Conservation (phyloP, 225 moss, liverwort and hornwort species). For the Marchantia polymorpha region DNA sequence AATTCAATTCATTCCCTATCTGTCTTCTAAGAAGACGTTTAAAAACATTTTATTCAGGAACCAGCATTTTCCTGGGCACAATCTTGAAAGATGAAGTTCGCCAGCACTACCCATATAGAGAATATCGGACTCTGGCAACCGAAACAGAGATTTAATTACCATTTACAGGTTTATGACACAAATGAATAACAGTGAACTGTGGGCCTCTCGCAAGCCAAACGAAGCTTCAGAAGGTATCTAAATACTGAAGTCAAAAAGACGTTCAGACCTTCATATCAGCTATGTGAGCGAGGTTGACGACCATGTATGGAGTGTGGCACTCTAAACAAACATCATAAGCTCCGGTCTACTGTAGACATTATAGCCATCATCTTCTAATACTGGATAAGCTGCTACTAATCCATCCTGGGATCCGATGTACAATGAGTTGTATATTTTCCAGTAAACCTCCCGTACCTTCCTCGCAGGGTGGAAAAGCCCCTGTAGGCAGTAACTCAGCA, state of each 20-base stretch:
- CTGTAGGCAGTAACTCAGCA: conserved; percentile 90
- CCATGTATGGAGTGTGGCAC: conserved; percentile 1
- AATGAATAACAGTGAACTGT: conserved; percentile 3
- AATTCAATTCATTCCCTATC: no score
- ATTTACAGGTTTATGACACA: conserved; percentile 20
- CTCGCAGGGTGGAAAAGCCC: conserved; percentile 97
- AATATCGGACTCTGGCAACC: neutral
- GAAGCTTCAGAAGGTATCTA: neutral
- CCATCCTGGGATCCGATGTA: conserved; percentile 98
- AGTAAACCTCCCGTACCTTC: conserved; percentile 97
- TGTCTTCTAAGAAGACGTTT: no score
- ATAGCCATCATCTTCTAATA: conserved; percentile 79
- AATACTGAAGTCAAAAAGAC: neutral
- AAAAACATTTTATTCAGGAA: no score
- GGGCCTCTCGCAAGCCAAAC: neutral
- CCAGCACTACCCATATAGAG: no score
- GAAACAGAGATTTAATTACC: neutral
- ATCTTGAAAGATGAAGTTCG: no score
- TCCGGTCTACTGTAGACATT: conserved; percentile 98
- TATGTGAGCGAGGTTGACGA: neutral
- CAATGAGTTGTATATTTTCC: conserved; percentile 97
- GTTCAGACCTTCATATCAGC: neutral
- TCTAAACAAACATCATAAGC: conserved; percentile 85
- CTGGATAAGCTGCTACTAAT: conserved; percentile 87
- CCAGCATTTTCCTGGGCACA: no score